Conservation (phyloP, 129 eudicot genomes). For the Centaurea solstitialis region DNA sequence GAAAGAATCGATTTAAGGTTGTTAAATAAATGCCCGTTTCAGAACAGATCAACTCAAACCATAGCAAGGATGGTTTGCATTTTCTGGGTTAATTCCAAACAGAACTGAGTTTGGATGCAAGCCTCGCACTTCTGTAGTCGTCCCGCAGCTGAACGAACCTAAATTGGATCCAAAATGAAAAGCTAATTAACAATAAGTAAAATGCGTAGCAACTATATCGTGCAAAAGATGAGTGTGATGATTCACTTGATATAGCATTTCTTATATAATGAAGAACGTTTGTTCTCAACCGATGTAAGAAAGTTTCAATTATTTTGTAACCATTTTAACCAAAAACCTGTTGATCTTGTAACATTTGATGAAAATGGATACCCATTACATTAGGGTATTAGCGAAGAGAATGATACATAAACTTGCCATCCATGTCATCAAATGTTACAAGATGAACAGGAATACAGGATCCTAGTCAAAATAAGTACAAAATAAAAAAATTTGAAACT, state of each 20-base stretch:
- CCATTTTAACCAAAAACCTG: not conserved
- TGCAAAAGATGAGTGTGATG: constrained; percentile 5
- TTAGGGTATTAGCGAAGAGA: not conserved
- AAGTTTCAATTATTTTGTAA: not conserved
- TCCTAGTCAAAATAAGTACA: not conserved
- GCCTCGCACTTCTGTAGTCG: constrained; percentile 81
- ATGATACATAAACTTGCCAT: not conserved
- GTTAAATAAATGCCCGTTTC: not conserved
- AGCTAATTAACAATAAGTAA: constrained; percentile 1
- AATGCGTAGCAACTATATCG: not conserved
- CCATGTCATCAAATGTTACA: not conserved
- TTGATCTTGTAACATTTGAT: not conserved
- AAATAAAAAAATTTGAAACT: not conserved
- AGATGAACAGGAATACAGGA: not conserved
- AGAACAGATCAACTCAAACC: not conserved
- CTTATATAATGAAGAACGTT: not conserved
- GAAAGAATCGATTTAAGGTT: not conserved
- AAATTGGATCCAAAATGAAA: constrained; percentile 19
- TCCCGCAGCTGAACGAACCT: constrained; percentile 84
- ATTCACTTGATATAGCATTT: not conserved
- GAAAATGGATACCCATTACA: not conserved
- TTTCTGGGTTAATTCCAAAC: constrained; percentile 53
- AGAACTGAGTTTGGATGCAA: constrained; percentile 70
- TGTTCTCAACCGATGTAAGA: not conserved
- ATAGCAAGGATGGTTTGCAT: not conserved